Conservation (phyloP, 495 filamentous ascomycete species). For the Clavariopsis aquatica region DNA sequence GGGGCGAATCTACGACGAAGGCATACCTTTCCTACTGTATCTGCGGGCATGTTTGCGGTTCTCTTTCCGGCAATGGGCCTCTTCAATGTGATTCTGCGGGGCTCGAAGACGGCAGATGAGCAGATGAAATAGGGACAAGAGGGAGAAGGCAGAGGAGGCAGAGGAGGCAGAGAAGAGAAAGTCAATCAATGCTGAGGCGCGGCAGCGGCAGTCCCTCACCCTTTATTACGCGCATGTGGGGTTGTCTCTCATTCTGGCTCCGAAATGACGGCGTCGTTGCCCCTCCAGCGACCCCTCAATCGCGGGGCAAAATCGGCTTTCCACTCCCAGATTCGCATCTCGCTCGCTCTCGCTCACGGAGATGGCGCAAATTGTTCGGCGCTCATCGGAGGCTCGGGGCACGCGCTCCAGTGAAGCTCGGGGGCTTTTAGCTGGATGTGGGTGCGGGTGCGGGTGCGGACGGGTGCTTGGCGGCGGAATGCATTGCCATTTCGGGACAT, state of each 20-base stretch:
- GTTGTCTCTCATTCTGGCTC: neutral
- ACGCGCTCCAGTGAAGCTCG: neutral
- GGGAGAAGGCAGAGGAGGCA: neutral
- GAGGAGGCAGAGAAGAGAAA: neutral
- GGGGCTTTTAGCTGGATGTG: neutral
- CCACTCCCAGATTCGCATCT: constrained; percentile 2
- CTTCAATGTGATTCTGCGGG: too few species aligned
- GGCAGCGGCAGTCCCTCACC: neutral
- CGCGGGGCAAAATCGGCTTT: constrained; percentile 9
- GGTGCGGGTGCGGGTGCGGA: neutral
- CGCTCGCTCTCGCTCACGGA: neutral
- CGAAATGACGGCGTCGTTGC: constrained; percentile 6
- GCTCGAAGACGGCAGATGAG: too few species aligned
- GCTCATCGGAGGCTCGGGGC: neutral
- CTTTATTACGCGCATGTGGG: constrained; percentile 25
- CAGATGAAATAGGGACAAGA: neutral
- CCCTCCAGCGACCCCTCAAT: constrained; percentile 9
- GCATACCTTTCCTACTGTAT: constrained; percentile 61
- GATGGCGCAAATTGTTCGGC: neutral
- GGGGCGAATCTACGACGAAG: neutral
- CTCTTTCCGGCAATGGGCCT: neutral
- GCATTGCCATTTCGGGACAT: constrained; percentile 17
- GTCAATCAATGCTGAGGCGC: neutral
- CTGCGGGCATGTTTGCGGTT: constrained; percentile 31
- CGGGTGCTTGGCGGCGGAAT: constrained; percentile 18